These are phyloP conservation scores for Vitis amurensis DNA, from an alignment of 164 flowering plant genomes.

Conservation along the genomic window DNA sequence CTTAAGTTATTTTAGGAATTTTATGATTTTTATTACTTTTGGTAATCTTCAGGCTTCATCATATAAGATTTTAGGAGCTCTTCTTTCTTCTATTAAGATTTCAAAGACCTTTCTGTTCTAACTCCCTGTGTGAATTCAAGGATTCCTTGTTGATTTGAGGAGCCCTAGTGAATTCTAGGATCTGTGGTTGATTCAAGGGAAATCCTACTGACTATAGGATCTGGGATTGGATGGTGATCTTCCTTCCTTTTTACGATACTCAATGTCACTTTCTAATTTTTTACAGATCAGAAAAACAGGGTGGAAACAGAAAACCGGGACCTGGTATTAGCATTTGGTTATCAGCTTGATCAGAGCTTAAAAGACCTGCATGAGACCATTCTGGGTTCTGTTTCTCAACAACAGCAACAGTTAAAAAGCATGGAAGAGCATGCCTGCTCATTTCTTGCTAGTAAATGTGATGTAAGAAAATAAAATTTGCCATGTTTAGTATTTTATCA, in stretches of 20 bases:
- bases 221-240: not conserved
- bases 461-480: slow-evolving; percentile 46
- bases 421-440: slow-evolving; percentile 62
- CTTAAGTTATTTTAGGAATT: no score
- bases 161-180: no score
- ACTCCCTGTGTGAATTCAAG: no score
- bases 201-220: not conserved
- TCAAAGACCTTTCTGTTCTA: no score
- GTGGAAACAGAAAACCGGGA: slow-evolving; percentile 69
- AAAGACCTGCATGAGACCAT: slow-evolving; percentile 59
- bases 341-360: slow-evolving; percentile 69
- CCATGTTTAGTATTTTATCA: slow-evolving; percentile 1
- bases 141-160: no score
- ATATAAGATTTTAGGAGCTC: no score
- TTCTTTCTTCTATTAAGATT: no score
- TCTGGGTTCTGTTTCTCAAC: slow-evolving; percentile 68
- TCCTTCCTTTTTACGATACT: not conserved
- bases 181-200: no score
- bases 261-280: not conserved
- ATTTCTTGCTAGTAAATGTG: slow-evolving; percentile 71
- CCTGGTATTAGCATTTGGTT: slow-evolving; percentile 59
- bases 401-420: slow-evolving; percentile 66
- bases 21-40: no score
- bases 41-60: no score
- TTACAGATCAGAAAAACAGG: slow-evolving; percentile 60